Evolutionary conservation across 1,284 basidiomycete species (phyloP).

Genomic region (Prillingera fragicola): DNA sequence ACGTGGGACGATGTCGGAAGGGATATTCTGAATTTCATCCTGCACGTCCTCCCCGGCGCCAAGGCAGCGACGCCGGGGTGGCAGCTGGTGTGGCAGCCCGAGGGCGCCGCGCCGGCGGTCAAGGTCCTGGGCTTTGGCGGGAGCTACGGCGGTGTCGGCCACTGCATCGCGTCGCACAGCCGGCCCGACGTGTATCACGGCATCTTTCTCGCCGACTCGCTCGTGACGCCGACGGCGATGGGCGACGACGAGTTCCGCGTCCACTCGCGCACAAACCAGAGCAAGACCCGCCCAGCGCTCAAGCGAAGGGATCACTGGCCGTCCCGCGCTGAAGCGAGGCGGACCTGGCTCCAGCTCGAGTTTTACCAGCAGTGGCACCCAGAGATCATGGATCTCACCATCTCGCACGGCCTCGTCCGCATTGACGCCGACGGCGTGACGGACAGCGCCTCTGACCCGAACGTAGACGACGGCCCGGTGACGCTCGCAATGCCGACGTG

Average conservation of each 20-base stretch:
- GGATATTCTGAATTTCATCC: constrained; percentile 48
- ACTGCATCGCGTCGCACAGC: not conserved
- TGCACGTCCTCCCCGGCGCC: constrained; percentile 44
- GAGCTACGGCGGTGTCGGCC: constrained; percentile 61
- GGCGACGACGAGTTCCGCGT: too few relatives aligned
- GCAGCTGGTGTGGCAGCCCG: constrained; percentile 8
- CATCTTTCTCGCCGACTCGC: constrained; percentile 67
- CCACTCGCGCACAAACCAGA: too few relatives aligned
- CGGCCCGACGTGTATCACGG: constrained; percentile 7
- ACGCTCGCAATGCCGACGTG: constrained; percentile 26
- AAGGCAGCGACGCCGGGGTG: constrained; percentile 2
- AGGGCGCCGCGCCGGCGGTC: constrained; percentile 2
- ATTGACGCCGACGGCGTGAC: too few relatives aligned
- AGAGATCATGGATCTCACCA: constrained; percentile 60
- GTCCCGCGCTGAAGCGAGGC: constrained; percentile 21
- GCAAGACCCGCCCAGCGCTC: too few relatives aligned
- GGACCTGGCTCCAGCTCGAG: constrained; percentile 52
- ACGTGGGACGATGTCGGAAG: constrained; percentile 44
- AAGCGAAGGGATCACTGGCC: constrained; percentile 11
- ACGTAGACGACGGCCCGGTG: constrained; percentile 13
- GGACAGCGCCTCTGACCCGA: constrained; percentile 11
- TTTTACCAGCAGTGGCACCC: constrained; percentile 51
- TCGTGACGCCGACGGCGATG: constrained; percentile 4
- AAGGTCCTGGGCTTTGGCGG: constrained; percentile 48
- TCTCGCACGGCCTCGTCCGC: constrained; percentile 60